Conservation (phyloP, 305 asterid species). For the Fraxinus sp. region DNA sequence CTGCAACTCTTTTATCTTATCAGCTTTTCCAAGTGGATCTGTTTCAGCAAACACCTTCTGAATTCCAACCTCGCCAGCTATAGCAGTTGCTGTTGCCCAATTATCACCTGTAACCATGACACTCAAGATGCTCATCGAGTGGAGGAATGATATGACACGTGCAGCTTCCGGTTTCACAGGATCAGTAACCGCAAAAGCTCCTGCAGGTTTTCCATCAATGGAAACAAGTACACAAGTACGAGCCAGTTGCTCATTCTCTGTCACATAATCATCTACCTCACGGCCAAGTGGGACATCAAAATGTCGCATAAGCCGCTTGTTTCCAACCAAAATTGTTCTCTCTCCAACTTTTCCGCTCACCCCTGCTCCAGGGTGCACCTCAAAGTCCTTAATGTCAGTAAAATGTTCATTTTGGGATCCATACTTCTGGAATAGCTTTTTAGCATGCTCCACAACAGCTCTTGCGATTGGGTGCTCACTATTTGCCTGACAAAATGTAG, state of each 20-base stretch:
- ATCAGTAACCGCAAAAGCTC: slow-evolving; percentile 87
- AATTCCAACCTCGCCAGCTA: slow-evolving; percentile 85
- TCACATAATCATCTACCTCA: slow-evolving; percentile 59
- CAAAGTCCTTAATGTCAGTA: slow-evolving; percentile 69
- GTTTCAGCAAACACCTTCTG: slow-evolving; percentile 85
- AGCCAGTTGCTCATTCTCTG: slow-evolving; percentile 74
- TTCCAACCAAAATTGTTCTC: slow-evolving; percentile 67
- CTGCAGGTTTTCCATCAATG: slow-evolving; percentile 63
- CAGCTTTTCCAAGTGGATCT: slow-evolving; percentile 92
- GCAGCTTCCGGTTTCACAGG: slow-evolving; percentile 91
- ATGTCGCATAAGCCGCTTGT: slow-evolving; percentile 73
- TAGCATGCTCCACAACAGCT: slow-evolving; percentile 87
- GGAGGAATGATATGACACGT: slow-evolving; percentile 65
- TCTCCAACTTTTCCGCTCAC: slow-evolving; percentile 79
- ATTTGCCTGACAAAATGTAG: slow-evolving; percentile 54
- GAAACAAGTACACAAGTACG: slow-evolving; percentile 87
- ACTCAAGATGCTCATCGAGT: slow-evolving; percentile 61
- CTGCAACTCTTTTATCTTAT: slow-evolving; percentile 88
- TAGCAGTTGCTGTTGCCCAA: slow-evolving; percentile 92
- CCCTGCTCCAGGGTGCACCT: slow-evolving; percentile 90
- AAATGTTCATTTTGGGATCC: slow-evolving; percentile 42
- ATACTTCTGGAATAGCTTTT: slow-evolving; percentile 46
- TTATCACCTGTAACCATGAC: slow-evolving; percentile 98
- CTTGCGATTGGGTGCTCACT: slow-evolving; percentile 96
- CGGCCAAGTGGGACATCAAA: slow-evolving; percentile 48